These are phyloP conservation scores for Sporisorium graminicola DNA, from an alignment of 1,284 basidiomycete genomes.

Conservation along the genomic window DNA sequence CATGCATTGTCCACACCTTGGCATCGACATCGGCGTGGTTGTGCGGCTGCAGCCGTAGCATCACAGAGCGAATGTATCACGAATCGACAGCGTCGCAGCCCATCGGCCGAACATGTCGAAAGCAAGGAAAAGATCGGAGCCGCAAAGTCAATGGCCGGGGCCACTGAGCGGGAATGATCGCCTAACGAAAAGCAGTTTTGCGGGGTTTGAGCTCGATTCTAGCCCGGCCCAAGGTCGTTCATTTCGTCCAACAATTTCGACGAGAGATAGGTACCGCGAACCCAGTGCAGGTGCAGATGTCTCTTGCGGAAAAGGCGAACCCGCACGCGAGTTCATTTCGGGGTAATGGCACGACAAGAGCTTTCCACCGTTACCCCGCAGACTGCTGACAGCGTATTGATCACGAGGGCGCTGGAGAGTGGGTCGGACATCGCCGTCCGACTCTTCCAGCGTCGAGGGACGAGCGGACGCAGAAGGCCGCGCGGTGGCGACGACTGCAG, in stretches of 20 bases:
- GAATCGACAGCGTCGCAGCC: no score
- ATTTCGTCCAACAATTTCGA: no score
- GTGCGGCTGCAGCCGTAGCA: no score
- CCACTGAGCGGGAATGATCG: neutral
- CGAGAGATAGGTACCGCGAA: neutral
- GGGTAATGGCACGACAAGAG: neutral
- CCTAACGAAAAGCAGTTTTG: neutral
- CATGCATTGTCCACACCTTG: no score
- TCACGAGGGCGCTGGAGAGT: neutral
- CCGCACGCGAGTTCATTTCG: conserved; percentile 14
- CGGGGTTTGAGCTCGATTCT: conserved; percentile 18
- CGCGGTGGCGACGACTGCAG: neutral
- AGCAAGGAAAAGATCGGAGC: neutral
- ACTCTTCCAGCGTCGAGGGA: no score
- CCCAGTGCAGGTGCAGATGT: no score
- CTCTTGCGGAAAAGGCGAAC: conserved; percentile 9
- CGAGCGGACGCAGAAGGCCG: neutral
- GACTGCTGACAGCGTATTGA: neutral
- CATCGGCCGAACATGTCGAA: no score
- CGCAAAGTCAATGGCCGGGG: conserved; percentile 4
- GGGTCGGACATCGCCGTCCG: no score
- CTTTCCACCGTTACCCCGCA: neutral
- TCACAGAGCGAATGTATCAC: no score
- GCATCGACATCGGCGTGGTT: no score
- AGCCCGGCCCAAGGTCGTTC: neutral